Base-by-base conservation (phyloP, 2,329 filamentous ascomycete species). In the Penicillium griseofulvum region DNA sequence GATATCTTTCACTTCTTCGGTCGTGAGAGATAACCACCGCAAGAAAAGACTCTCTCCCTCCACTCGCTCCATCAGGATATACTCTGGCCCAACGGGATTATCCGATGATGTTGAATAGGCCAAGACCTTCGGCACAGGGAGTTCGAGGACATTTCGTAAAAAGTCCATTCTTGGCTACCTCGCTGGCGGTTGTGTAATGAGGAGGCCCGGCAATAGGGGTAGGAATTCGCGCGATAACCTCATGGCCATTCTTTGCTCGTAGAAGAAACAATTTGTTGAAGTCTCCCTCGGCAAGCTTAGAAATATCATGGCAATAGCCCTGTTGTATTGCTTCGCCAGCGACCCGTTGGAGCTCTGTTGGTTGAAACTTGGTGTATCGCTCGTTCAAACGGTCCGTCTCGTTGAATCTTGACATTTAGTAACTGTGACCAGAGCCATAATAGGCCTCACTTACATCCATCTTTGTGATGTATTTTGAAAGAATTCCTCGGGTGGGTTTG, bases 21-120 rank as follows among this genome's bases (percentile, higher is more conserved):
- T 66, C 0, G 67, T 62, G 3, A 70, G 60, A 17, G 59, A 62
- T 46, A 68, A 55, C 64, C 64, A 70, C 44, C 58, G 41, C 12
- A 61, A 69, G 2, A 61, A 49, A 51, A 71, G 64, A 58, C 64
- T 67, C 38, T 69, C 66, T 2, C 76, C 75, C 1, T 60, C 47
- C 14, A 74, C 44, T n/a, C 68, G 66, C 55, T 77, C 73, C 70
- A 78, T 76, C n/a, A 78, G 63, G 26, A 79, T 72, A 51, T 74
- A 78, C 58, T 76, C 74, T 45, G 72, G 70, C 17, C 73, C 71
- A 41, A 75, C 69, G 9, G 71, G 56, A 57, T 77, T 78, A 17
- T 72, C 61, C 5, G 60, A 55, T 24, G 65, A 66, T 33, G 67
- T 33, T 14, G 68, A 76, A 58, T 75, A 76, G 19, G 60, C 59